These are phyloP conservation scores for Linderina pennispora DNA, from an alignment of 192 early-diverging fungal genomes.

Conservation along the genomic window DNA sequence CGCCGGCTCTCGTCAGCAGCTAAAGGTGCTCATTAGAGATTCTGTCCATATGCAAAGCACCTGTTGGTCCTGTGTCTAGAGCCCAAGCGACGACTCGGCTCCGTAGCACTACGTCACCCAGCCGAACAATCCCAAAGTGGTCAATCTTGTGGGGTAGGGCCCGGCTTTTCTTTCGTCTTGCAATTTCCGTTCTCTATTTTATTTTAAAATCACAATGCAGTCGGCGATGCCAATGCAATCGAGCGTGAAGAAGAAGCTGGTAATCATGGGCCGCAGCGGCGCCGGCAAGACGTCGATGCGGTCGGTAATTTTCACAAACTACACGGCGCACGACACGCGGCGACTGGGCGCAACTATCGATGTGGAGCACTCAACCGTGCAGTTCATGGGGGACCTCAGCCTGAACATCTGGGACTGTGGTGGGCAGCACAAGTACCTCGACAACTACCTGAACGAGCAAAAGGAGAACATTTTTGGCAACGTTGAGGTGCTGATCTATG, in stretches of 20 bases:
- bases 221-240: background rate
- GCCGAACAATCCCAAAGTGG: background rate
- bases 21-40: no score
- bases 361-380: constrained; percentile 93
- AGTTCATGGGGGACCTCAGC: constrained; percentile 90
- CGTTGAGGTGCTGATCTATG: constrained; percentile 98
- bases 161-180: background rate
- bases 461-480: constrained; percentile 95
- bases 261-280: constrained; percentile 96
- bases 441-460: constrained; percentile 90
- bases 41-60: no score
- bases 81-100: no score
- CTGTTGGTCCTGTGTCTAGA: no score
- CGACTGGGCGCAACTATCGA: constrained; percentile 96
- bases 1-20: no score
- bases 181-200: background rate
- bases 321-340: constrained; percentile 90
- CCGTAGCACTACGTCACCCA: no score
- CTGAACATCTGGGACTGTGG: constrained; percentile 99
- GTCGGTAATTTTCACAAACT: constrained; percentile 97
- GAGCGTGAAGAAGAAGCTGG: constrained; percentile 58
- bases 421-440: constrained; percentile 95
- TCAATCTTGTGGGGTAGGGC: background rate
- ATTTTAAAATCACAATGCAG: background rate
- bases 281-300: constrained; percentile 99